Percentiles rank a stretch among this genome's conserved stretches.
These are phyloP conservation scores for Phytophthora fragariaefolia DNA, from an alignment of 352 stramenopile genomes.

Conservation along the genomic window DNA sequence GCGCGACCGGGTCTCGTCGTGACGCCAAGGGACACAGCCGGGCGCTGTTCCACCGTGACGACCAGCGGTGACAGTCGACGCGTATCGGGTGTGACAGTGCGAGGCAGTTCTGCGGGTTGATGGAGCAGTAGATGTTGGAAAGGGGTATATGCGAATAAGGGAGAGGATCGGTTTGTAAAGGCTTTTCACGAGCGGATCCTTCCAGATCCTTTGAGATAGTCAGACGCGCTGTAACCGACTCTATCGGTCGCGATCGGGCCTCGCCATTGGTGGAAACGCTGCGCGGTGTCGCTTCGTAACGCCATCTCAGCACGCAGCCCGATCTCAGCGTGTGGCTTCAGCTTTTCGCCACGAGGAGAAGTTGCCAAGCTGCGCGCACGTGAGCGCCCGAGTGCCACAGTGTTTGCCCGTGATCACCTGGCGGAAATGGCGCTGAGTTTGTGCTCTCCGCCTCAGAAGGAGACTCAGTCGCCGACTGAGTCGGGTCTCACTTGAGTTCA, in stretches of 20 bases:
- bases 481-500: too few relatives aligned
- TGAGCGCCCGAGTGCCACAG: too few relatives aligned
- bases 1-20: constrained; percentile 11
- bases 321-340: constrained; percentile 4
- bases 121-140: neutral
- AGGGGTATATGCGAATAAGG: too few relatives aligned
- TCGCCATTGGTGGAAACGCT: constrained; percentile 5
- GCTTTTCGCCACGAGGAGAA: constrained; percentile 2
- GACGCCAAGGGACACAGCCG: constrained; percentile 11
- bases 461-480: too few relatives aligned
- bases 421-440: too few relatives aligned
- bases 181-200: constrained; percentile 21
- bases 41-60: constrained; percentile 1
- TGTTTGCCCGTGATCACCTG: neutral
- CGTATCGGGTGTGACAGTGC: neutral
- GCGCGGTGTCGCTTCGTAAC: constrained; percentile 6
- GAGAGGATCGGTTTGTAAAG: too few relatives aligned
- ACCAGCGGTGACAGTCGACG: neutral
- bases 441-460: too few relatives aligned
- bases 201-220: constrained; percentile 35
- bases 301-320: neutral
- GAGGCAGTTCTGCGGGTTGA: too few relatives aligned
- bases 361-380: neutral
- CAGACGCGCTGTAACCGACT: constrained; percentile 26
- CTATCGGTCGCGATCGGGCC: constrained; percentile 12